Percentiles rank a stretch among this genome's conserved stretches.
These are phyloP conservation scores for Kodamaea fungicola DNA, from an alignment of 1,139 yeast species.

Conservation along the genomic window DNA sequence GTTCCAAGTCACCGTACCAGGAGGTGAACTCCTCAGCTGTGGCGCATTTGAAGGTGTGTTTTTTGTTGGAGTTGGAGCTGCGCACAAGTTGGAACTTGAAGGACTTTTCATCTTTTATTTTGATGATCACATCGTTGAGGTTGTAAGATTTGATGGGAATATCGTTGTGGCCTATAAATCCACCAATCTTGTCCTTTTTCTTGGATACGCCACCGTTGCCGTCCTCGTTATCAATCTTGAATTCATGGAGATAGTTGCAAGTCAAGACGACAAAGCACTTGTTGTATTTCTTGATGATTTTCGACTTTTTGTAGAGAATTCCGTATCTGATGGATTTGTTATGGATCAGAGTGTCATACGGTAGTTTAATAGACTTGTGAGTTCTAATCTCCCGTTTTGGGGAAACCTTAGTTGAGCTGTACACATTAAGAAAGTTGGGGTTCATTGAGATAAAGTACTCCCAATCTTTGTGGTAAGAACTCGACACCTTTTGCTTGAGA, in stretches of 20 bases:
- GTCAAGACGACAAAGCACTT: constrained; percentile 39
- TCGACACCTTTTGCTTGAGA: constrained; percentile 20
- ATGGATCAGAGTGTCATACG: constrained; percentile 38
- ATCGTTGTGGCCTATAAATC: constrained; percentile 41
- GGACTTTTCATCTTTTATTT: constrained; percentile 30
- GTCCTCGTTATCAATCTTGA: constrained; percentile 31
- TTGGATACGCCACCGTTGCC: background rate
- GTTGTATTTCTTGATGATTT: constrained; percentile 39
- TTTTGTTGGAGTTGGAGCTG: constrained; percentile 26
- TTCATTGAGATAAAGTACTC: constrained; percentile 36
- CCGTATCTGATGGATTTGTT: constrained; percentile 46
- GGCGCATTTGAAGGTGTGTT: constrained; percentile 39
- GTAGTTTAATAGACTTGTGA: constrained; percentile 27
- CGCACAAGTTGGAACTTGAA: constrained; percentile 36
- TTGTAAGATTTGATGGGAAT: constrained; percentile 42
- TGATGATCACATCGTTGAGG: constrained; percentile 36
- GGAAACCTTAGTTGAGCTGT: constrained; percentile 20
- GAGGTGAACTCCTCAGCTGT: constrained; percentile 26
- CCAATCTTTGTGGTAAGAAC: constrained; percentile 33
- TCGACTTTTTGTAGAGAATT: constrained; percentile 40
- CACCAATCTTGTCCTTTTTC: constrained; percentile 36
- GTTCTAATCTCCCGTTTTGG: constrained; percentile 32
- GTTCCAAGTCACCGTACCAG: constrained; percentile 41
- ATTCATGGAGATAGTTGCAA: constrained; percentile 46
- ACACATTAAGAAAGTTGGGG: constrained; percentile 34